A percentile compares a stretch with the other conserved stretches of the same genome.
These are phyloP conservation scores for Ascochyta clinopodiicola DNA, from an alignment of 2,329 filamentous ascomycete genomes.

Conservation along the genomic window DNA sequence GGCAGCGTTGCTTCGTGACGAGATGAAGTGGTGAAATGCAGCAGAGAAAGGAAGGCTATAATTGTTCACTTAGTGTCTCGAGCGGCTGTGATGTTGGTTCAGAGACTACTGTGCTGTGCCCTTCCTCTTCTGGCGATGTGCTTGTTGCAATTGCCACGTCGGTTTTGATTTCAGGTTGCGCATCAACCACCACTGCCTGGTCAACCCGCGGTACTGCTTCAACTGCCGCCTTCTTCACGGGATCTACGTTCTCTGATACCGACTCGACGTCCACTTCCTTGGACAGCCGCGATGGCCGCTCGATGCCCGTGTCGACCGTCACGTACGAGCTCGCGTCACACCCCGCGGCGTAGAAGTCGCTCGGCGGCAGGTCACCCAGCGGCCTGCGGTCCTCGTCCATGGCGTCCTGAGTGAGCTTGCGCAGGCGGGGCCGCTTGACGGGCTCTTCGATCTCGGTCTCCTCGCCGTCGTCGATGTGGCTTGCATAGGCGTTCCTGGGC, in stretches of 20 bases:
- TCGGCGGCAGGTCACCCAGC: conserved; percentile 44
- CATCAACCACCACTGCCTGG: neutral
- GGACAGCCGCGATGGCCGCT: conserved; percentile 44
- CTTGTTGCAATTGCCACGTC: too few species aligned
- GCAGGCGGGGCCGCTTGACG: conserved; percentile 37
- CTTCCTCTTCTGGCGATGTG: too few species aligned
- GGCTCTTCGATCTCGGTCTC: conserved; percentile 24
- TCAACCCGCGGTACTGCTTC: neutral
- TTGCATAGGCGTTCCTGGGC: conserved; percentile 17
- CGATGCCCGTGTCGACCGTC: conserved; percentile 45
- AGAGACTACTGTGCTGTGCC: too few species aligned
- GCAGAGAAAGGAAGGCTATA: too few species aligned
- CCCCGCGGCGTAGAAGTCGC: conserved; percentile 50
- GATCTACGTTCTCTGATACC: conserved; percentile 3
- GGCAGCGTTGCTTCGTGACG: too few species aligned
- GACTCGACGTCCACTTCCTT: conserved; percentile 31
- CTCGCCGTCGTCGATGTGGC: conserved; percentile 19
- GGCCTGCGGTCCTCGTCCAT: conserved; percentile 51
- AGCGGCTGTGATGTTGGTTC: too few species aligned
- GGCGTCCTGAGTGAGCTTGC: conserved; percentile 42
- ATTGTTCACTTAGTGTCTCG: too few species aligned
- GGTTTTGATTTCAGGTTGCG: too few species aligned
- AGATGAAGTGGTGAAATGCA: too few species aligned
- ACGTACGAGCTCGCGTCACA: conserved; percentile 44
- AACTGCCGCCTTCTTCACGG: neutral